Conservation (phyloP, 2,329 filamentous ascomycete genomes). For the Aspergillus sp. region DNA sequence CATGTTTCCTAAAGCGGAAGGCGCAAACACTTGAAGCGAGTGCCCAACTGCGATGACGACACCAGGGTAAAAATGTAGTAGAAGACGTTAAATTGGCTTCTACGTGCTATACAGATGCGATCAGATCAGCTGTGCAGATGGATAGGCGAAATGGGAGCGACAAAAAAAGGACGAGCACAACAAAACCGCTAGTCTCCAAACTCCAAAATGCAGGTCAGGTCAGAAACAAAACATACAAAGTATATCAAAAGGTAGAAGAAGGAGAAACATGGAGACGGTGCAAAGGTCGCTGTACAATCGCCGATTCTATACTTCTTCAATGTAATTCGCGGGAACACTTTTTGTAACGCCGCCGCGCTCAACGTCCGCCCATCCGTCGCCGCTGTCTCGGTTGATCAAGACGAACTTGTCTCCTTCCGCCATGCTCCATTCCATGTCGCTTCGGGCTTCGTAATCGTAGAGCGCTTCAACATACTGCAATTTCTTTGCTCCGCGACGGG, state of each 20-base stretch:
- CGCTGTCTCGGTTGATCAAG: slow-evolving; percentile 79
- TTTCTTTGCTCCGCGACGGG: slow-evolving; percentile 87
- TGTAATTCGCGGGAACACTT: slow-evolving; percentile 92
- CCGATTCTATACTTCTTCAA: slow-evolving; percentile 62
- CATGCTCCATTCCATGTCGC: slow-evolving; percentile 87
- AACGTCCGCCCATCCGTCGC: slow-evolving; percentile 96
- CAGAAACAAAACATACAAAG: slow-evolving; percentile 6
- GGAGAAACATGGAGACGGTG: not conserved
- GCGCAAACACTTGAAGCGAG: too few species aligned
- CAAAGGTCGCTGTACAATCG: not conserved
- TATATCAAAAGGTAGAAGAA: not conserved
- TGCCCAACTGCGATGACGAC: too few species aligned
- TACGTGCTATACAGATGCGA: slow-evolving; percentile 1
- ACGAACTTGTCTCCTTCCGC: slow-evolving; percentile 87
- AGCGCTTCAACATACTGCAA: slow-evolving; percentile 88
- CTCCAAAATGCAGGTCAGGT: slow-evolving; percentile 11
- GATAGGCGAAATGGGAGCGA: not conserved
- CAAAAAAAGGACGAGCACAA: not conserved
- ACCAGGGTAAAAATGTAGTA: too few species aligned
- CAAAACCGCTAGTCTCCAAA: slow-evolving; percentile 9
- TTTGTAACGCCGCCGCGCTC: slow-evolving; percentile 83
- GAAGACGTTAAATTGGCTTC: not conserved
- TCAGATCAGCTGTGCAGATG: not conserved
- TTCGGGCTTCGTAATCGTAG: slow-evolving; percentile 87
- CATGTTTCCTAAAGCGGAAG: too few species aligned